Evolutionary conservation across 495 filamentous ascomycete species (phyloP).

Genomic region (Tuber magnatum): DNA sequence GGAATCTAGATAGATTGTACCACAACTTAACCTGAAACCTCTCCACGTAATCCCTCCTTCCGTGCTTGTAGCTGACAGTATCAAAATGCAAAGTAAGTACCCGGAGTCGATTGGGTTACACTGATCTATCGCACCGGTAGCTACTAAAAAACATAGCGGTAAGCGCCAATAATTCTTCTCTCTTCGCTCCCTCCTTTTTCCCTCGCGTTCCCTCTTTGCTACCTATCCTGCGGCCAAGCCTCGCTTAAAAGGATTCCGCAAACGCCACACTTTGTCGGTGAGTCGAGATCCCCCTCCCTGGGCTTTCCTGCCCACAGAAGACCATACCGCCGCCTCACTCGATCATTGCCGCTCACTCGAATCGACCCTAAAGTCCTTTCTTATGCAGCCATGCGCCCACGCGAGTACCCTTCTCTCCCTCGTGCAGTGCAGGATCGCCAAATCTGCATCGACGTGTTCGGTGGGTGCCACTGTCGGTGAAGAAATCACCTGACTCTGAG

Average conservation of each 20-base stretch:
- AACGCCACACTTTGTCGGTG: not conserved
- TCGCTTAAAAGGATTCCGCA: conserved; percentile 18
- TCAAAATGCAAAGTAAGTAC: not conserved
- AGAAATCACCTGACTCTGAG: conserved; percentile 10
- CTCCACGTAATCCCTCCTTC: conserved; percentile 9
- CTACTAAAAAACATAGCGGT: conserved; percentile 9
- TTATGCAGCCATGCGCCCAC: conserved; percentile 4
- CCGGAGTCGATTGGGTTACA: not conserved
- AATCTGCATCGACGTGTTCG: conserved; percentile 6
- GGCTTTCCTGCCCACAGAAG: conserved; percentile 10
- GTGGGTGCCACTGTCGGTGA: conserved; percentile 12
- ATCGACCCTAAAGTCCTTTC: not conserved
- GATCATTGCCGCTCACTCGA: conserved; percentile 34
- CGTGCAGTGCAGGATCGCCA: not conserved
- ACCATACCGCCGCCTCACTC: conserved; percentile 30
- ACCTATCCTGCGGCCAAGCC: conserved; percentile 24
- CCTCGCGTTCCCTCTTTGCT: not conserved
- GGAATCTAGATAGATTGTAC: not conserved
- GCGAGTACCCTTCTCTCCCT: not conserved
- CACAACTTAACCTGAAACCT: not conserved
- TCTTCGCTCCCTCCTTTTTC: conserved; percentile 3
- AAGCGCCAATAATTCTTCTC: conserved; percentile 18
- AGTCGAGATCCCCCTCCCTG: conserved; percentile 1
- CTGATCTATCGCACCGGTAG: conserved; percentile 12
- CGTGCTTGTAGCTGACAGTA: not conserved